phyloP scores from a whole-genome alignment of 192 early-diverging fungal genomes.

The Mortierella claussenii region DNA sequence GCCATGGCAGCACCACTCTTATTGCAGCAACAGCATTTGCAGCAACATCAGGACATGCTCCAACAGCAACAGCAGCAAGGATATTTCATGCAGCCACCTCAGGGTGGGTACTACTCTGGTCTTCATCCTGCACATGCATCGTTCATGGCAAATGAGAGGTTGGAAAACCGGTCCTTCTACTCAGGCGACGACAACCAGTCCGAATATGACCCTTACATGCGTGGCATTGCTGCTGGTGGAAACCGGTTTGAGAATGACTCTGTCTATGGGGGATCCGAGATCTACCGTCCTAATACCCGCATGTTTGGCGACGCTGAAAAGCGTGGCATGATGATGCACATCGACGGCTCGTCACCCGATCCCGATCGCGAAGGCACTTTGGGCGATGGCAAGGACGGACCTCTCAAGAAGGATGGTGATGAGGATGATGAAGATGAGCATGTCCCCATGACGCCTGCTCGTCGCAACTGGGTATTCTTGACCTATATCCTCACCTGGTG shows the following conservation, averaged over 20 bases:
- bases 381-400: slow-evolving; percentile 52
- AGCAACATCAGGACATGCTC: slow-evolving; percentile 49
- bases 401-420: slow-evolving; percentile 38
- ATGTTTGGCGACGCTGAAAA: slow-evolving; percentile 60
- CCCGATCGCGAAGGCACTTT: slow-evolving; percentile 25
- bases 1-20: slow-evolving; percentile 44
- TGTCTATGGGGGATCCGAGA: slow-evolving; percentile 55
- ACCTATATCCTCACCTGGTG: slow-evolving; percentile 85
- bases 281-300: slow-evolving; percentile 46
- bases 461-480: slow-evolving; percentile 85
- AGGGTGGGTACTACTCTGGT: slow-evolving; percentile 21
- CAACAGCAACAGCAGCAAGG: slow-evolving; percentile 45
- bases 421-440: slow-evolving; percentile 65
- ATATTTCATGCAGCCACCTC: slow-evolving; percentile 39
- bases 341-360: slow-evolving; percentile 39
- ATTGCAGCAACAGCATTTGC: slow-evolving; percentile 45
- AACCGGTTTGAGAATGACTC: slow-evolving; percentile 51
- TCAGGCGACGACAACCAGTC: slow-evolving; percentile 68
- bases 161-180: slow-evolving; percentile 53
- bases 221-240: slow-evolving; percentile 30
- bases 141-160: slow-evolving; percentile 43
- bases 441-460: slow-evolving; percentile 62
- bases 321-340: slow-evolving; percentile 57
- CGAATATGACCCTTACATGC: slow-evolving; percentile 71
- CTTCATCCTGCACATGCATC: slow-evolving; percentile 38